Evolutionary conservation across 2,329 filamentous ascomycete species (phyloP).

Genomic region (Ophiobolus disseminans): DNA sequence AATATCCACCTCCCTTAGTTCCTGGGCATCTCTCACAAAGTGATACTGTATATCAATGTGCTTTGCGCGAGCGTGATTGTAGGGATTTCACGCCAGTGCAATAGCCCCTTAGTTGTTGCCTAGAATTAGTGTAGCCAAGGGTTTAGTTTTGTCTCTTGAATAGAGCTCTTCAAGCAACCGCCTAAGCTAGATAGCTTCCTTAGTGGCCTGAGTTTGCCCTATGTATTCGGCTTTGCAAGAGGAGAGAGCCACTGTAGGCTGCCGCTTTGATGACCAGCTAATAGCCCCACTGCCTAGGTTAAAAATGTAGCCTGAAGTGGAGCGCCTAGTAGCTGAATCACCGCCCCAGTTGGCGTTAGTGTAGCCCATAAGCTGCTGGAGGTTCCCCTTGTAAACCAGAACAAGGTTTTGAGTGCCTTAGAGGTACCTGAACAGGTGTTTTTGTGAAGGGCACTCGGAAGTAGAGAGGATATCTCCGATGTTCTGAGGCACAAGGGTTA

Average conservation of each 20-base stretch:
- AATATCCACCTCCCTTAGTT: not conserved
- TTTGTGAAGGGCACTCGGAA: too few species aligned
- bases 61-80: conserved; percentile 11
- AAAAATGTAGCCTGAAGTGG: conserved; percentile 28
- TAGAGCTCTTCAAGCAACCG: conserved; percentile 10
- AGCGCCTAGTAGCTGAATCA: conserved; percentile 13
- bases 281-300: conserved; percentile 23
- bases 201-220: conserved; percentile 19
- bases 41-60: not conserved
- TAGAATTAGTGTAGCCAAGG: conserved; percentile 9
- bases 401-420: conserved; percentile 5
- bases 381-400: conserved; percentile 11
- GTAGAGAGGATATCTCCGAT: too few species aligned
- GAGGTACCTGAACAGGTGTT: conserved; percentile 7
- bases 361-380: conserved; percentile 19
- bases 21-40: not conserved
- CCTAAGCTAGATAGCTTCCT: conserved; percentile 28
- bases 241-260: conserved; percentile 21
- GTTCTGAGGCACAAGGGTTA: too few species aligned
- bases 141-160: not conserved
- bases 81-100: conserved; percentile 12
- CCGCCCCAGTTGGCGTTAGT: conserved; percentile 26
- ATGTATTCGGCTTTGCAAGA: conserved; percentile 31
- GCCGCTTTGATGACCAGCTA: conserved; percentile 25
- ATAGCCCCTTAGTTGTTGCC: conserved; percentile 18